phyloP scores from a whole-genome alignment of 805 yeast genomes.

The Crinitomyces ghanaensis region DNA sequence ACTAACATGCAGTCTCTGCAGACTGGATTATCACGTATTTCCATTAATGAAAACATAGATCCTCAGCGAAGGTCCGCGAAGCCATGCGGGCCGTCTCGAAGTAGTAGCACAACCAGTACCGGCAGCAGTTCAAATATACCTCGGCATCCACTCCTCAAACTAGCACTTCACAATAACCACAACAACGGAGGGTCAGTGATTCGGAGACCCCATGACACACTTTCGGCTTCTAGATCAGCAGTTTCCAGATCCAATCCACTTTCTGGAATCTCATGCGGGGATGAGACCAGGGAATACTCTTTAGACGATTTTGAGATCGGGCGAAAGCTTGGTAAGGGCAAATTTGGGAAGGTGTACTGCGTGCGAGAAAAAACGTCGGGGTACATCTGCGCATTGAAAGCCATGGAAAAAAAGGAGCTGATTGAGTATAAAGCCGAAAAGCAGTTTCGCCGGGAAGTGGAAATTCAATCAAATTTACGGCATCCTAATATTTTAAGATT shows the following conservation, averaged over 20 bases:
- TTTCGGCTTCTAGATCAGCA: conserved; percentile 5
- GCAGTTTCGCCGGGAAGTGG: conserved; percentile 84
- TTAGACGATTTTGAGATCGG: conserved; percentile 77
- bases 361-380: conserved; percentile 68
- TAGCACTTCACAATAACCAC: conserved; percentile 15
- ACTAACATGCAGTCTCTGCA: conserved; percentile 17
- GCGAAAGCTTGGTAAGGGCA: conserved; percentile 80
- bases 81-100: background rate
- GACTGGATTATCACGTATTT: conserved; percentile 13
- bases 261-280: conserved; percentile 10
- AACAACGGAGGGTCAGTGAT: conserved; percentile 9
- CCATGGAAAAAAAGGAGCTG: conserved; percentile 76
- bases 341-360: conserved; percentile 86
- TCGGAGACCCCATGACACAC: conserved; percentile 4
- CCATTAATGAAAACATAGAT: conserved; percentile 16
- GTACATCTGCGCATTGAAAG: conserved; percentile 79
- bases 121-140: conserved; percentile 1
- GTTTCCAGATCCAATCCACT: conserved; percentile 14
- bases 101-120: background rate
- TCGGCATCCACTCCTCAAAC: conserved; percentile 17
- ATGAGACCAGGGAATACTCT: conserved; percentile 24
- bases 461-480: conserved; percentile 64
- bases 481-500: conserved; percentile 75
- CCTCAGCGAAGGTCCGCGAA: conserved; percentile 6
- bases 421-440: conserved; percentile 64